Percentiles rank a stretch among this genome's conserved stretches.
phyloP scores from a whole-genome alignment of 2,329 filamentous ascomycete genomes.

The Pseudocercospora musae region DNA sequence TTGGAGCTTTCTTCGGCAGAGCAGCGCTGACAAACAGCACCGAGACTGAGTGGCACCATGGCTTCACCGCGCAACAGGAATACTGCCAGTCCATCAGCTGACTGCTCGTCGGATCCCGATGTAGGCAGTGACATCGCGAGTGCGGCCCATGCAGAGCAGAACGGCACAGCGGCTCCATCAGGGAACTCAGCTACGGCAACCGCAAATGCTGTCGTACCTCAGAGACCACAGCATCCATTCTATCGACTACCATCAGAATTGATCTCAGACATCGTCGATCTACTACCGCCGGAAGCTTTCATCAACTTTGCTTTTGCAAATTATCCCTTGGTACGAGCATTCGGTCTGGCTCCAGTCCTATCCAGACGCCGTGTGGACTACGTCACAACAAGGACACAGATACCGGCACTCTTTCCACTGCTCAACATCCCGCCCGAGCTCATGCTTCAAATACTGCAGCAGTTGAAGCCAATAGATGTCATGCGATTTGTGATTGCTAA shows the following conservation, averaged over 20 bases:
- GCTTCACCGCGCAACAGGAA: not conserved
- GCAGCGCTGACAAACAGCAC: constrained; percentile 23
- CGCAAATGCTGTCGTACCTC: constrained; percentile 4
- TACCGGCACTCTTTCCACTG: constrained; percentile 30
- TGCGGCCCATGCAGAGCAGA: not conserved
- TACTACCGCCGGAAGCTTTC: constrained; percentile 40
- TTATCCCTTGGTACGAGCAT: constrained; percentile 43
- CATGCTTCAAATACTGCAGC: constrained; percentile 38
- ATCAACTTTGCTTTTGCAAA: constrained; percentile 47
- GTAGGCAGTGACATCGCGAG: not conserved
- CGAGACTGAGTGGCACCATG: constrained; percentile 23
- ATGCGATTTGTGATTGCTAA: constrained; percentile 41
- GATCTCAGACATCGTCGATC: constrained; percentile 44
- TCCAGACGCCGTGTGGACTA: constrained; percentile 31
- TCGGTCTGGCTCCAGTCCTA: constrained; percentile 37
- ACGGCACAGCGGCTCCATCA: not conserved
- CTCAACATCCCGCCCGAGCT: constrained; percentile 41
- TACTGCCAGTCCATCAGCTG: not conserved
- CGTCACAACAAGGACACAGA: constrained; percentile 31
- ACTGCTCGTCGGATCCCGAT: not conserved
- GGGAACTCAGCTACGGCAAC: not conserved
- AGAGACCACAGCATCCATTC: constrained; percentile 32
- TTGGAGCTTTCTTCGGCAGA: constrained; percentile 32
- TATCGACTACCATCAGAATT: constrained; percentile 47
- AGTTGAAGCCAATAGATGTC: constrained; percentile 38